A percentile compares a stretch with the other conserved stretches of the same genome.
phyloP scores from a whole-genome alignment of 208 protist genomes.

The Crithidia bombi region DNA sequence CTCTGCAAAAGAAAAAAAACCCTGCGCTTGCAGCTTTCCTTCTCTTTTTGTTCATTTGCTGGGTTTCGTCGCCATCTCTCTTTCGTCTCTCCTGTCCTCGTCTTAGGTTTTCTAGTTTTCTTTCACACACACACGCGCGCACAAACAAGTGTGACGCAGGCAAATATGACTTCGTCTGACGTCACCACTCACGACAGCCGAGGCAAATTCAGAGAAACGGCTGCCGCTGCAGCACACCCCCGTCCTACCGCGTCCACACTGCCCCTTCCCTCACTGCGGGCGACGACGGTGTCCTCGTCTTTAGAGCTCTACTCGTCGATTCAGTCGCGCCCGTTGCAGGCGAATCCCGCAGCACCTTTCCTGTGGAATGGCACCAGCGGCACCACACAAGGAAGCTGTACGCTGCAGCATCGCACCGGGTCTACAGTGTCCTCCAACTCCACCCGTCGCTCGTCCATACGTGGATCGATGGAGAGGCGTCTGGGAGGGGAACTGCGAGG shows the following conservation, averaged over 20 bases:
- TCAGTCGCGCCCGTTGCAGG: conserved; percentile 37
- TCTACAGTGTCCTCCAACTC: conserved; percentile 9
- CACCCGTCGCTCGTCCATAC: conserved; percentile 16
- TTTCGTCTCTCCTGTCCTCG: too few relatives aligned
- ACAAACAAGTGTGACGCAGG: background rate
- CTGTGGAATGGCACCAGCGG: conserved; percentile 27
- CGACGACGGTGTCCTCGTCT: background rate
- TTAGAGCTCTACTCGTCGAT: conserved; percentile 21
- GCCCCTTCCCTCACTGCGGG: background rate
- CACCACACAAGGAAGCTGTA: background rate
- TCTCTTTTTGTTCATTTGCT: background rate
- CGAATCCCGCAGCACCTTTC: conserved; percentile 30
- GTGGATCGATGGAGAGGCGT: background rate
- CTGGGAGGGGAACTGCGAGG: background rate
- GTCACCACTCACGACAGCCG: conserved; percentile 4
- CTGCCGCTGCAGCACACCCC: background rate
- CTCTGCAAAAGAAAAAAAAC: too few relatives aligned
- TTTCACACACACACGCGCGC: background rate
- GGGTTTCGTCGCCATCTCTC: background rate
- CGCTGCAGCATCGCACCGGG: conserved; percentile 3
- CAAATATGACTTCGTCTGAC: background rate
- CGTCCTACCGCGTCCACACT: conserved; percentile 5
- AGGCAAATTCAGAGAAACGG: conserved; percentile 10
- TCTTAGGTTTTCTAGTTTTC: too few relatives aligned
- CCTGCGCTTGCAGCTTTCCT: too few relatives aligned